Percentiles rank a stretch among this genome's conserved stretches.
phyloP scores from a whole-genome alignment of 768 basidiomycete genomes.

The Russula compacta region DNA sequence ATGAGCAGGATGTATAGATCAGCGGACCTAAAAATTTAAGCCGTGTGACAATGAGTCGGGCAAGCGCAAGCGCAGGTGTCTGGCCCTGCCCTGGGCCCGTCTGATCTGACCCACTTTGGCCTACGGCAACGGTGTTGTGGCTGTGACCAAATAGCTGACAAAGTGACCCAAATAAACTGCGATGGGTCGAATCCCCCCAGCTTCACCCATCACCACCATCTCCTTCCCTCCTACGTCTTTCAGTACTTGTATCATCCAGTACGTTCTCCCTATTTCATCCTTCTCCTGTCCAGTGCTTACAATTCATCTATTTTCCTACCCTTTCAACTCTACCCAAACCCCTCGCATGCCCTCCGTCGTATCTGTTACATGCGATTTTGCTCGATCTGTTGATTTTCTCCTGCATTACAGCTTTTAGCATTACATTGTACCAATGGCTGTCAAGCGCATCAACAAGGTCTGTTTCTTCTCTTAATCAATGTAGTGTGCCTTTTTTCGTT shows the following conservation, averaged over 20 bases:
- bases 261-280: neutral
- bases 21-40: too few species aligned
- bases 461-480: slow-evolving; percentile 17
- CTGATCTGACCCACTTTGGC: neutral
- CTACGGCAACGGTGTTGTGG: slow-evolving; percentile 1
- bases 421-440: slow-evolving; percentile 54
- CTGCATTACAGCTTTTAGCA: slow-evolving; percentile 10
- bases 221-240: slow-evolving; percentile 24
- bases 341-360: slow-evolving; percentile 4
- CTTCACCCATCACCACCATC: slow-evolving; percentile 23
- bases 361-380: slow-evolving; percentile 27
- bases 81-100: too few species aligned
- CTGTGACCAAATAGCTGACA: slow-evolving; percentile 30
- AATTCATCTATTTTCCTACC: neutral
- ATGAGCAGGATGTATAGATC: too few species aligned
- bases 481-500: neutral
- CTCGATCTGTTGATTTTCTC: slow-evolving; percentile 32
- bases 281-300: slow-evolving; percentile 5
- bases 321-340: neutral
- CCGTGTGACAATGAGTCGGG: neutral
- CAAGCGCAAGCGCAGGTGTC: too few species aligned
- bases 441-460: slow-evolving; percentile 99
- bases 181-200: slow-evolving; percentile 14
- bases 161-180: slow-evolving; percentile 31
- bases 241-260: slow-evolving; percentile 26